These are phyloP conservation scores for Pseudogymnoascus sp. DNA, from an alignment of 2,329 filamentous ascomycete genomes.

Conservation along the genomic window DNA sequence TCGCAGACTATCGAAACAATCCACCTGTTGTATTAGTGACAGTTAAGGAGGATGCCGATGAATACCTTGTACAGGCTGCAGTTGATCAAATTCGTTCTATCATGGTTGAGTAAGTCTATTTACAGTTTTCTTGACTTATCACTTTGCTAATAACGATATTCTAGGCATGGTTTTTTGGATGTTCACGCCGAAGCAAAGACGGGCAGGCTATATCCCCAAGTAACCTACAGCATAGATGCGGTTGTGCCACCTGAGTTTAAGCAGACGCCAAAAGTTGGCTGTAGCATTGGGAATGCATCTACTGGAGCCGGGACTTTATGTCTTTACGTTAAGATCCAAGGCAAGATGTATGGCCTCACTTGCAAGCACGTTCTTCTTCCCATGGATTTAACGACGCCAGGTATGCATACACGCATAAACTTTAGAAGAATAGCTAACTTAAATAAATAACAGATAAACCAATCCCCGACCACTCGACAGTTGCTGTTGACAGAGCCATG, in stretches of 20 bases:
- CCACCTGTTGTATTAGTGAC: background rate
- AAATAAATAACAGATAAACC: background rate
- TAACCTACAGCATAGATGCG: background rate
- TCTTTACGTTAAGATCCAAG: background rate
- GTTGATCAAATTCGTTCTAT: background rate
- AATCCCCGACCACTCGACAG: background rate
- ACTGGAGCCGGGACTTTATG: background rate
- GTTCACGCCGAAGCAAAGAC: constrained; percentile 5
- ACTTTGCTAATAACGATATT: background rate
- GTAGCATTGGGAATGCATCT: background rate
- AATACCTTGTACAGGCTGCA: background rate
- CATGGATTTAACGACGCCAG: background rate
- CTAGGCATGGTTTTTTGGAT: background rate
- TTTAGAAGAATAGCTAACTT: background rate
- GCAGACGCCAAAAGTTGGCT: background rate
- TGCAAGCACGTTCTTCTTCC: background rate
- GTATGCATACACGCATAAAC: background rate
- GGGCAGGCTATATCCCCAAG: background rate
- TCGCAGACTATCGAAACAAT: background rate
- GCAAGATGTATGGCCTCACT: background rate
- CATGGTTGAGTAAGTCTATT: background rate
- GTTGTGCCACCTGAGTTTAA: background rate
- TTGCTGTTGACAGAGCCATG: background rate
- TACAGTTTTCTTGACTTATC: background rate
- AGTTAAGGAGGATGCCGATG: background rate